Evolutionary conservation across 2,329 filamentous ascomycete genomes (phyloP), one percentile per base, ranked within the genome.

Genomic region (Aureobasidium lini): DNA sequence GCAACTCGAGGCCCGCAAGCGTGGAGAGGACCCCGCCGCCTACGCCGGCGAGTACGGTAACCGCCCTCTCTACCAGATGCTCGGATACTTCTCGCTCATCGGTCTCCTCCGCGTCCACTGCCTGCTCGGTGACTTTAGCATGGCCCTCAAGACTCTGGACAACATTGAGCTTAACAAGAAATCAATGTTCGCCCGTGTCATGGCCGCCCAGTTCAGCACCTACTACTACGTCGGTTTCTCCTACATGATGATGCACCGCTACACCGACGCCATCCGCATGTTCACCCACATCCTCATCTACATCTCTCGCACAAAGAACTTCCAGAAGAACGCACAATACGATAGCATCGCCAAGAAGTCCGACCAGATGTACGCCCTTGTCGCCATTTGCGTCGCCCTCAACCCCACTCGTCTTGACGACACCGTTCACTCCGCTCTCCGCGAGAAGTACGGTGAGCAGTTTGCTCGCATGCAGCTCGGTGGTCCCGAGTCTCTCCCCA

Each of bases 171-270:
- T 99, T 70, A 99, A 97, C 83, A 99, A 99, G 84, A 97, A 97
- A 83, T 92, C 94, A 76, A 97, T 97, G 90, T 99, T 99, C 75
- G 93, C 94, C 64, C 90, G 94, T 66, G 94, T 99, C 74, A 97
- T 99, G 94, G 93, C 94, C 58, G 94, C 94, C 61, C 94, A 99
- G 81, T 97, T 97, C 81, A 96, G 93, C 67, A 99, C 94, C 66
- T 99, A 97, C 85, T 99, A 99, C 85, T 97, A 97, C 75, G 93
- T 99, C 64, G 94, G 94, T 68, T 99, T 99, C 85, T 95, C 90
- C 67, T 99, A 99, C 87, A 97, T 99, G 93, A 99, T 99, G 94
- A 95, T 97, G 90, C 91, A 94, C 79, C 90, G 94, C 73, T 99
- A 99, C 75, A 90, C 91, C 77, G 94, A 99, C 77, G 94, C 94